phyloP scores from a whole-genome alignment of 768 basidiomycete species.

The Pholiota microspora region DNA sequence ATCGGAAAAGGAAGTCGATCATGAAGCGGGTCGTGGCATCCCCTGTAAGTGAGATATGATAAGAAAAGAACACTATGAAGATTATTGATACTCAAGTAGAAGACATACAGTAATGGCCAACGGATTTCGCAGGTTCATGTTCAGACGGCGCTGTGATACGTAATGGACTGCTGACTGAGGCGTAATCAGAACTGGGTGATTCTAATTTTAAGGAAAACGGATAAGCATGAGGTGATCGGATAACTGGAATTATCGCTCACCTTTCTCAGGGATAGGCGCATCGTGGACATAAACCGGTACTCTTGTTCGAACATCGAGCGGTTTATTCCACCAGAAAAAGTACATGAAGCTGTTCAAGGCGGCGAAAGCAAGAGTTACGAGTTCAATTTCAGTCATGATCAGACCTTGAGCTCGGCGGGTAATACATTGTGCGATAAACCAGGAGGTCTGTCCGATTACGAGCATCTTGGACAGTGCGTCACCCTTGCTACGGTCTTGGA shows the following conservation, averaged over 20 bases:
- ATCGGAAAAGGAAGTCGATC: background rate
- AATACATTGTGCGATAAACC: slow-evolving; percentile 31
- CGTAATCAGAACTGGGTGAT: background rate
- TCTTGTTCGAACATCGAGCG: slow-evolving; percentile 24
- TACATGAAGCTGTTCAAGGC: slow-evolving; percentile 29
- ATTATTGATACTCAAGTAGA: background rate
- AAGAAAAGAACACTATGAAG: background rate
- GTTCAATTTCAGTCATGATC: slow-evolving; percentile 31
- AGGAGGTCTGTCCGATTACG: slow-evolving; percentile 28
- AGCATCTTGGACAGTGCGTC: slow-evolving; percentile 31
- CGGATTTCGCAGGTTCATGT: background rate
- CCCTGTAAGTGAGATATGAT: background rate
- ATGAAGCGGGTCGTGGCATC: background rate
- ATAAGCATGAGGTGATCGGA: background rate
- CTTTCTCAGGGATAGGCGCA: slow-evolving; percentile 1
- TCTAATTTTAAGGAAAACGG: background rate
- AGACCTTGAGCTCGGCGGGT: slow-evolving; percentile 22
- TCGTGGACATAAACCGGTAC: slow-evolving; percentile 11
- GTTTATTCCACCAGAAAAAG: slow-evolving; percentile 37
- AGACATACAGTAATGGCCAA: background rate
- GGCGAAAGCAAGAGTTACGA: slow-evolving; percentile 32
- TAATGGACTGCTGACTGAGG: background rate
- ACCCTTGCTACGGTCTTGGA: slow-evolving; percentile 26
- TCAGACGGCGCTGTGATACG: background rate
- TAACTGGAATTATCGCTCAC: background rate